phyloP scores from a whole-genome alignment of 2,329 filamentous ascomycete genomes.

The Kalmusia sp. region DNA sequence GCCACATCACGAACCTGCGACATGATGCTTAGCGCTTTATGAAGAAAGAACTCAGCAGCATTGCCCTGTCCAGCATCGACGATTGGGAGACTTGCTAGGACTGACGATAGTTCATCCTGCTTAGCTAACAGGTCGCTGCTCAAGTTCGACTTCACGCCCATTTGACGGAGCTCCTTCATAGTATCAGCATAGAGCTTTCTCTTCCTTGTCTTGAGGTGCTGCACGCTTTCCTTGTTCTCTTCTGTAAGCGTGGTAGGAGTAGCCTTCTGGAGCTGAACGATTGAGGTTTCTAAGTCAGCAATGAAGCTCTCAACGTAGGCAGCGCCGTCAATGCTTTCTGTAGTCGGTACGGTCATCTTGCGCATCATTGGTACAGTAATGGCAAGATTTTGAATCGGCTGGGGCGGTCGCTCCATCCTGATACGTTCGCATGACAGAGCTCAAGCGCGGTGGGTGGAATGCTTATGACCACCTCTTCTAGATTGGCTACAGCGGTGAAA shows the following conservation, averaged over 20 bases:
- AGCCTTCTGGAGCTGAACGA: slow-evolving; percentile 78
- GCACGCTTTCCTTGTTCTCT: slow-evolving; percentile 82
- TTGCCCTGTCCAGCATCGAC: slow-evolving; percentile 17
- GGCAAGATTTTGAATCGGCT: slow-evolving; percentile 74
- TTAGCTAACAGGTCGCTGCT: slow-evolving; percentile 74
- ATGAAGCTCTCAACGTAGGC: slow-evolving; percentile 72
- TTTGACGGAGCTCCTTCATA: slow-evolving; percentile 79
- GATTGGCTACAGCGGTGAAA: slow-evolving; percentile 11
- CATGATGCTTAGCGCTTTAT: slow-evolving; percentile 78
- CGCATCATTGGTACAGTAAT: slow-evolving; percentile 79
- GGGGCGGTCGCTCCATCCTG: slow-evolving; percentile 55
- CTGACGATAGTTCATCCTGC: slow-evolving; percentile 73
- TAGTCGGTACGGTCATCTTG: slow-evolving; percentile 63
- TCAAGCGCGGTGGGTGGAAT: slow-evolving; percentile 23
- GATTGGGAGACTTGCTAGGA: slow-evolving; percentile 66
- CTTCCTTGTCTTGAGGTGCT: slow-evolving; percentile 90
- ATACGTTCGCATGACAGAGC: slow-evolving; percentile 29
- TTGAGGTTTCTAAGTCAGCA: slow-evolving; percentile 70
- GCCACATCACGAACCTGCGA: slow-evolving; percentile 70
- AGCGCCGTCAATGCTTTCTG: slow-evolving; percentile 62
- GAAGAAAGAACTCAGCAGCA: slow-evolving; percentile 74
- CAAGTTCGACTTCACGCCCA: slow-evolving; percentile 89
- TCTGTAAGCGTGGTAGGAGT: slow-evolving; percentile 83
- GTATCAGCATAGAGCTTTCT: slow-evolving; percentile 89
- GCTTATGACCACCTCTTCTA: slow-evolving; percentile 20